Percentiles rank a stretch among this genome's conserved stretches.
phyloP scores from a whole-genome alignment of 2,329 filamentous ascomycete species.

The Pseudomassariella vexata region DNA sequence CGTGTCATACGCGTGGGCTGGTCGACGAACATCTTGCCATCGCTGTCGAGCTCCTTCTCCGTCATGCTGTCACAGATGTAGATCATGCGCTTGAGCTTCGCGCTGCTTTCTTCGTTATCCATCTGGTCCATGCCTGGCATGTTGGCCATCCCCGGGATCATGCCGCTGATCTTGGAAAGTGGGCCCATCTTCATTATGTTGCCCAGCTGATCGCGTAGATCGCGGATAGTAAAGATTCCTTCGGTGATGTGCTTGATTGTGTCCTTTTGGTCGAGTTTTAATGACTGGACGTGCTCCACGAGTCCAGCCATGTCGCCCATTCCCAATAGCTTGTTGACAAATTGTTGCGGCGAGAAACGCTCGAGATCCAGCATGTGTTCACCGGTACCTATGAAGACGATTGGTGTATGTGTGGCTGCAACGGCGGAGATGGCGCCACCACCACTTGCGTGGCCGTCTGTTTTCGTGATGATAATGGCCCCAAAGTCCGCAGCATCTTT shows the following conservation, averaged over 20 bases:
- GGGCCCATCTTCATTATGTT: constrained; percentile 99
- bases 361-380: constrained; percentile 96
- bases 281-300: constrained; percentile 91
- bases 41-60: constrained; percentile 86
- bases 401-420: constrained; percentile 91
- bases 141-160: constrained; percentile 92
- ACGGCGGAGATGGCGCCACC: constrained; percentile 97
- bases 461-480: constrained; percentile 98
- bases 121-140: constrained; percentile 79
- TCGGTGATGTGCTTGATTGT: constrained; percentile 99
- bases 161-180: constrained; percentile 92
- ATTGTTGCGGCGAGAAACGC: constrained; percentile 85
- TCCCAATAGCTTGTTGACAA: constrained; percentile 87
- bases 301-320: constrained; percentile 97
- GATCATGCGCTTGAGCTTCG: constrained; percentile 95
- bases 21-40: constrained; percentile 90
- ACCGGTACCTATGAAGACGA: constrained; percentile 95
- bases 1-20: constrained; percentile 91
- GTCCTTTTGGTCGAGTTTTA: constrained; percentile 96
- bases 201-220: constrained; percentile 87
- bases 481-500: constrained; percentile 96
- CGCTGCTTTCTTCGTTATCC: constrained; percentile 92
- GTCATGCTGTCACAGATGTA: constrained; percentile 99
- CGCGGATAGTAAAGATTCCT: constrained; percentile 91
- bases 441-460: constrained; percentile 89